Percentiles rank a stretch among this genome's conserved stretches.
Evolutionary conservation across 306 rosid species (phyloP).

Genomic region (Arachis stenosperma): DNA sequence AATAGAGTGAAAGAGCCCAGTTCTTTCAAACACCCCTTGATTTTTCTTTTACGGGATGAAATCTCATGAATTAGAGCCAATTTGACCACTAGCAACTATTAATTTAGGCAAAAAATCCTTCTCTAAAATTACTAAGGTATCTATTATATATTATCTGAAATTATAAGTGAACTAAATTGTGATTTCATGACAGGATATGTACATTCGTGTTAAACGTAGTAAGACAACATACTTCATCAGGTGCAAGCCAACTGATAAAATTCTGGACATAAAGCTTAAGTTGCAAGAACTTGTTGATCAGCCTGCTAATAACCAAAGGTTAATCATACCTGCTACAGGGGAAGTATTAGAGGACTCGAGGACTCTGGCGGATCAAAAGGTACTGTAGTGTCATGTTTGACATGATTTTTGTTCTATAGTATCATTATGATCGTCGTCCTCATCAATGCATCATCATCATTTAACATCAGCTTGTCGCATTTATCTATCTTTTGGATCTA

Average conservation of each 20-base stretch:
- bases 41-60: neutral
- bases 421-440: neutral
- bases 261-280: constrained; percentile 79
- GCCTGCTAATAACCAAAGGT: constrained; percentile 65
- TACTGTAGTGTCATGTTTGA: constrained; percentile 23
- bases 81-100: neutral
- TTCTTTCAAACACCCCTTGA: neutral
- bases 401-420: neutral
- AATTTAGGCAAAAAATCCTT: neutral
- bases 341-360: constrained; percentile 78
- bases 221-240: constrained; percentile 93
- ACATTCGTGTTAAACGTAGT: constrained; percentile 77
- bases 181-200: constrained; percentile 66
- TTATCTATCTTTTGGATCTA: constrained; percentile 13
- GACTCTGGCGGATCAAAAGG: constrained; percentile 93
- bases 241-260: constrained; percentile 86
- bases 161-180: constrained; percentile 16
- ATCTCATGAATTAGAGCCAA: neutral
- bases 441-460: neutral
- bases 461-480: neutral
- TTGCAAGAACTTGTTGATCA: constrained; percentile 70
- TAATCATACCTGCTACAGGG: constrained; percentile 63
- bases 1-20: neutral
- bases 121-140: neutral
- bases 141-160: constrained; percentile 7